Base-by-base conservation (phyloP, 2,329 filamentous ascomycete genomes). In the Colletotrichum sidae region DNA sequence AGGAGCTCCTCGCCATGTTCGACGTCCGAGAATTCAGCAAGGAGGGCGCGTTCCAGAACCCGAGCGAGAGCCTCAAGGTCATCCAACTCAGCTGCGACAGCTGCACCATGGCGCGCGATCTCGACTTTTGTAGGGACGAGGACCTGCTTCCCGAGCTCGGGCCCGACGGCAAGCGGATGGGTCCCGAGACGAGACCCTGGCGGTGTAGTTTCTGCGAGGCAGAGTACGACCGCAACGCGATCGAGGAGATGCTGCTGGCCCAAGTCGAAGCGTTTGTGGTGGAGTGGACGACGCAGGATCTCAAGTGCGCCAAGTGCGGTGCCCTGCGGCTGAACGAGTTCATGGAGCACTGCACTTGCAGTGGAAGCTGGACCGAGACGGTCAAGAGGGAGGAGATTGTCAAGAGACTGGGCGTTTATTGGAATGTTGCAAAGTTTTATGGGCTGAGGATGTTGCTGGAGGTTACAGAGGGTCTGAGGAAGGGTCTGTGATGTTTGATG, bases 271-370 rank as follows among this genome's bases (percentile, higher is more conserved):
- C 87, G 25, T 80, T 91, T 74, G 83, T 93, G 8, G 85, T 93
- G 34, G 88, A 91, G 71, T 99, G 96, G 94, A 85, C 89, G 68
- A 92, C 90, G 39, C 95, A 98, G 80, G 96, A 99, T 76, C 79
- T 98, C 63, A 93, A 93, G 78, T 99, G 96, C 70, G 75, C 73
- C 37, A 84, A 86, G 65, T 92, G 89, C 76, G 88, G 86, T 38
- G 93, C 93, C 70, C 78, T 97, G 44, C 83, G 93, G 74, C 84
- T 92, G 45, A 98, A 97, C 75, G 95, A 97, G 73, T 96, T 98
- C 72, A 94, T 96, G 89, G 95, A 97, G 77, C 94, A 98, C 78
- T 99, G 96, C 78, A 91, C 90, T 10, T 99, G 96, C 81, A 93
- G 92, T 67, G 96, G 96, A 4, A 86, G 87, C 65, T 99, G 96